Evolutionary conservation across 1,284 basidiomycete species (phyloP).

Genomic region (Fistulina hepatica): DNA sequence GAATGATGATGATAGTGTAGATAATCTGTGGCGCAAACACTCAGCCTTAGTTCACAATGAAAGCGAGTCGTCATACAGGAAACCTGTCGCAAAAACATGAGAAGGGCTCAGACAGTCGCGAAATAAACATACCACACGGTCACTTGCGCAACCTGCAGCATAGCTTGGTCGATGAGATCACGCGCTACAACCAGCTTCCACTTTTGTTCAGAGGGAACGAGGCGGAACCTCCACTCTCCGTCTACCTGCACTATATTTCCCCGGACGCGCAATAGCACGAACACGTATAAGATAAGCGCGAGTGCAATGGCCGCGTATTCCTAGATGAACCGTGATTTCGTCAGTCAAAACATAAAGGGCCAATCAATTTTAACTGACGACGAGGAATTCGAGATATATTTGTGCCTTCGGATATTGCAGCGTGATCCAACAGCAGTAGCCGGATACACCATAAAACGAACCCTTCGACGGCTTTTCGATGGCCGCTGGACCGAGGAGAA

Average conservation of each 20-base stretch:
- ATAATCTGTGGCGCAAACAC: constrained; percentile 19
- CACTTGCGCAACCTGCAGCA: constrained; percentile 19
- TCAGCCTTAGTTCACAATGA: neutral
- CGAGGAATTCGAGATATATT: constrained; percentile 35
- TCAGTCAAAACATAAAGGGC: too few species aligned
- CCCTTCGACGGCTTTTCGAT: constrained; percentile 25
- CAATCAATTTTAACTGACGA: constrained; percentile 23
- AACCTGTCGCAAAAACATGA: constrained; percentile 7
- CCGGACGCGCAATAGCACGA: constrained; percentile 25
- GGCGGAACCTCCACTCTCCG: constrained; percentile 20
- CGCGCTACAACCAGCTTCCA: constrained; percentile 20
- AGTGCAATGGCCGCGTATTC: constrained; percentile 24
- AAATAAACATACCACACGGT: constrained; percentile 22
- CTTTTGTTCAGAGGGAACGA: constrained; percentile 17
- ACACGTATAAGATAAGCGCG: constrained; percentile 22
- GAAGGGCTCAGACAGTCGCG: neutral
- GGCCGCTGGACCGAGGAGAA: constrained; percentile 27
- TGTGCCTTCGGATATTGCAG: constrained; percentile 30
- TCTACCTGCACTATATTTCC: constrained; percentile 22
- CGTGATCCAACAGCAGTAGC: constrained; percentile 39
- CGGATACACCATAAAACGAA: constrained; percentile 33
- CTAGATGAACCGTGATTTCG: constrained; percentile 11
- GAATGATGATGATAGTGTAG: constrained; percentile 25
- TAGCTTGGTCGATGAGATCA: constrained; percentile 20
- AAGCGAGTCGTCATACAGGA: constrained; percentile 11